These are phyloP conservation scores for Angophora floribunda DNA, from an alignment of 345 rosid species.

Conservation along the genomic window DNA sequence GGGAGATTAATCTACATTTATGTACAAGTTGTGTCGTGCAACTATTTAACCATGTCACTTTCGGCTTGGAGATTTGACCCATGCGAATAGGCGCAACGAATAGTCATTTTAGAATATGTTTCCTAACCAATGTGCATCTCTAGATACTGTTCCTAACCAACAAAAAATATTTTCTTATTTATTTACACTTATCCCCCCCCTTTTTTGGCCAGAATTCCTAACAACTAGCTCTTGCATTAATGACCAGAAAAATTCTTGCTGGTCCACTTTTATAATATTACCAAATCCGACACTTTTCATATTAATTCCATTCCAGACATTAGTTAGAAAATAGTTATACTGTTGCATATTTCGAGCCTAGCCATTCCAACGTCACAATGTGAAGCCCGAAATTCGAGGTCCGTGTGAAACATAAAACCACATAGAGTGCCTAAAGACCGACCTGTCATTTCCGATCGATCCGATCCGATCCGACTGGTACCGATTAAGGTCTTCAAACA, in stretches of 20 bases:
- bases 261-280: background rate
- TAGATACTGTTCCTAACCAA: background rate
- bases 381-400: background rate
- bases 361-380: background rate
- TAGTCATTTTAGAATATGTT: background rate
- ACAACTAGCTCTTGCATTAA: background rate
- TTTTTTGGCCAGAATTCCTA: background rate
- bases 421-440: background rate
- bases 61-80: background rate
- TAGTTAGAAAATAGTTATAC: background rate
- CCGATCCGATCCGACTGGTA: too few species aligned
- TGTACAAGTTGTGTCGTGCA: background rate
- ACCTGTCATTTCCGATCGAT: background rate
- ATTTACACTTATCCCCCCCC: background rate
- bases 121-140: background rate
- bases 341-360: background rate
- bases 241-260: background rate
- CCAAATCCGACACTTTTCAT: background rate
- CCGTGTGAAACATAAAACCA: background rate
- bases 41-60: background rate
- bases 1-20: background rate
- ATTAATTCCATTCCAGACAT: background rate
- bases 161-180: background rate
- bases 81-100: background rate
- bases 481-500: background rate